Conservation (phyloP, 139 green algal species). For the Medakamo hakoo region DNA sequence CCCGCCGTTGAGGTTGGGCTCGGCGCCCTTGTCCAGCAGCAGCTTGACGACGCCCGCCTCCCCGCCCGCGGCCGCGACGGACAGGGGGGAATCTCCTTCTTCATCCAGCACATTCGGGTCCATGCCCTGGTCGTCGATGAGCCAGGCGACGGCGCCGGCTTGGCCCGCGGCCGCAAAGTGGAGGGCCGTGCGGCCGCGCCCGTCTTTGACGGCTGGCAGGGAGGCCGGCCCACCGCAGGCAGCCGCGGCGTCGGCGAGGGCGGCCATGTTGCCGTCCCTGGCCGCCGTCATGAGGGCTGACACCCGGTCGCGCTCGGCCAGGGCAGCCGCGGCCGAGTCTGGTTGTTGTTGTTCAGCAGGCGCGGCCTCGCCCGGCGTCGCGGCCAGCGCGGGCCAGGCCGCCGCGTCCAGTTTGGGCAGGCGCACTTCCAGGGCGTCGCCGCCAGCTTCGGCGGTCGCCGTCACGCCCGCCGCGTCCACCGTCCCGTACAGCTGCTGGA, state of each 20-base stretch:
- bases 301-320: not conserved
- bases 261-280: not conserved
- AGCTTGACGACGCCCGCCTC: not conserved
- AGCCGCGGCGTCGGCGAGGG: not conserved
- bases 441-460: not conserved
- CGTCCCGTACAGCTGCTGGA: too few species aligned
- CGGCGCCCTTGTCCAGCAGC: slow-evolving; percentile 8
- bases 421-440: not conserved
- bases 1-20: not conserved
- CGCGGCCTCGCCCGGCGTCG: too few species aligned
- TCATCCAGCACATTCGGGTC: slow-evolving; percentile 2
- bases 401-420: not conserved
- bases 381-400: not conserved
- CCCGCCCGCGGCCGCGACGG: slow-evolving; percentile 9
- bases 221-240: not conserved
- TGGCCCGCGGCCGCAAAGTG: slow-evolving; percentile 6
- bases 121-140: not conserved
- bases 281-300: not conserved
- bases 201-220: not conserved
- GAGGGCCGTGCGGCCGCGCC: slow-evolving; percentile 2
- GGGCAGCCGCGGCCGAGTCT: not conserved
- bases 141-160: not conserved
- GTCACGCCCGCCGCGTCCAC: not conserved
- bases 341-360: too few species aligned
- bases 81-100: slow-evolving; percentile 14